Percentiles rank a stretch among this genome's conserved stretches.
These are phyloP conservation scores for Jamesozyma jinghongensis DNA, from an alignment of 805 yeast genomes.

Conservation along the genomic window DNA sequence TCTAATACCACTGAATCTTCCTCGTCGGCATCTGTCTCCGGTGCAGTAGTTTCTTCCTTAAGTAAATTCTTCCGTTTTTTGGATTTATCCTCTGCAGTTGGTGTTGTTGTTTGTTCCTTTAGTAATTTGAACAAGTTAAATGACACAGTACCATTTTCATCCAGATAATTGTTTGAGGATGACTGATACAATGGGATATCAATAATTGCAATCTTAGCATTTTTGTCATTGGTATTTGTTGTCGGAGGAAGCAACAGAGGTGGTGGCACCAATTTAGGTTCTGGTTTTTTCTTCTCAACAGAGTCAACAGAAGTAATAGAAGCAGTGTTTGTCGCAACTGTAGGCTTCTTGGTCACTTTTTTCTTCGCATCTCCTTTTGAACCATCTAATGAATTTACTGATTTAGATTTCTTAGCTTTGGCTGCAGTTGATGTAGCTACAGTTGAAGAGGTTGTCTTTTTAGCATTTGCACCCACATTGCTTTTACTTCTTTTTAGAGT, in stretches of 20 bases:
- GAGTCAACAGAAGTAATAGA: not conserved
- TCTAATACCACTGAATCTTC: slow-evolving; percentile 15
- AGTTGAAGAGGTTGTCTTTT: not conserved
- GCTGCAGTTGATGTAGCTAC: slow-evolving; percentile 1
- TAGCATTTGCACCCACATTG: not conserved
- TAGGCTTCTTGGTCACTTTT: slow-evolving; percentile 1
- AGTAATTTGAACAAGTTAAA: slow-evolving; percentile 21
- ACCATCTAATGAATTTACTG: slow-evolving; percentile 2
- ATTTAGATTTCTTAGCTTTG: slow-evolving; percentile 6
- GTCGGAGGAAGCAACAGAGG: slow-evolving; percentile 20
- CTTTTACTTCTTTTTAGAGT: slow-evolving; percentile 5
- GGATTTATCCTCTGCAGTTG: not conserved
- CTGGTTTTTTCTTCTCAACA: slow-evolving; percentile 5
- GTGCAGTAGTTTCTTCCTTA: slow-evolving; percentile 7
- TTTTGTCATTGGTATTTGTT: slow-evolving; percentile 8
- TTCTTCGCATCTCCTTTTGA: slow-evolving; percentile 1
- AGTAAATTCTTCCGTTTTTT: slow-evolving; percentile 3
- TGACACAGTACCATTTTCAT: slow-evolving; percentile 30
- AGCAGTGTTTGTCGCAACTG: not conserved
- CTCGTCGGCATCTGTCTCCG: slow-evolving; percentile 23
- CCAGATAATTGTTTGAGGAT: slow-evolving; percentile 22
- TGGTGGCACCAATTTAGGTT: slow-evolving; percentile 18
- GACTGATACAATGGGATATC: slow-evolving; percentile 26
- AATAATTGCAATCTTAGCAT: slow-evolving; percentile 19
- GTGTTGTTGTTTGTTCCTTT: slow-evolving; percentile 1